Evolutionary conservation across 2,329 filamentous ascomycete species (phyloP).

Genomic region (Fusarium transvaalense): DNA sequence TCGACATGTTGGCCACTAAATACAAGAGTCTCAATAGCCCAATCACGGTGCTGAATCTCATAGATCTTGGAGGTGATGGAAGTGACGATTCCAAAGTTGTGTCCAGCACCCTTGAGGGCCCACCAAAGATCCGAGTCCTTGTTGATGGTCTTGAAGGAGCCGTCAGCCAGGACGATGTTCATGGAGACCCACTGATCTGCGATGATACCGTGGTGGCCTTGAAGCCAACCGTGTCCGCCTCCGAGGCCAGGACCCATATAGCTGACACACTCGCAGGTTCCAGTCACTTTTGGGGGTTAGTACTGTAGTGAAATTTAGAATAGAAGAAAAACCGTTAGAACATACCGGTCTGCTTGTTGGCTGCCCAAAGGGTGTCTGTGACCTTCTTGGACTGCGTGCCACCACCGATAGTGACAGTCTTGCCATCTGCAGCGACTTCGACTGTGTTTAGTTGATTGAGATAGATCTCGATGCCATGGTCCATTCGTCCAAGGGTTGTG

Average conservation of each 20-base stretch:
- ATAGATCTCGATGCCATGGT: slow-evolving; percentile 64
- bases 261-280: slow-evolving; percentile 48
- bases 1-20: slow-evolving; percentile 64
- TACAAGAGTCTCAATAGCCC: slow-evolving; percentile 54
- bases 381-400: slow-evolving; percentile 61
- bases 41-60: slow-evolving; percentile 42
- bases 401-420: slow-evolving; percentile 62
- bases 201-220: slow-evolving; percentile 49
- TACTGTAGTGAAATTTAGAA: not conserved
- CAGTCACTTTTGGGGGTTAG: slow-evolving; percentile 35
- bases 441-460: slow-evolving; percentile 60
- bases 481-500: slow-evolving; percentile 62
- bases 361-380: slow-evolving; percentile 62
- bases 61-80: slow-evolving; percentile 51
- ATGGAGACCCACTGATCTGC: slow-evolving; percentile 53
- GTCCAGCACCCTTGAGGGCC: slow-evolving; percentile 53
- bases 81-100: slow-evolving; percentile 54
- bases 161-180: slow-evolving; percentile 52
- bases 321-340: not conserved
- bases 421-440: slow-evolving; percentile 56
- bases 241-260: slow-evolving; percentile 50
- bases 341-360: slow-evolving; percentile 63
- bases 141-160: slow-evolving; percentile 44
- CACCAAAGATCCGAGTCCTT: slow-evolving; percentile 51
- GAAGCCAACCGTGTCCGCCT: slow-evolving; percentile 50